Evolutionary conservation across 2,329 filamentous ascomycete genomes (phyloP), one percentile per base, ranked within the genome.

Genomic region (Orbilia ellipsospora): DNA sequence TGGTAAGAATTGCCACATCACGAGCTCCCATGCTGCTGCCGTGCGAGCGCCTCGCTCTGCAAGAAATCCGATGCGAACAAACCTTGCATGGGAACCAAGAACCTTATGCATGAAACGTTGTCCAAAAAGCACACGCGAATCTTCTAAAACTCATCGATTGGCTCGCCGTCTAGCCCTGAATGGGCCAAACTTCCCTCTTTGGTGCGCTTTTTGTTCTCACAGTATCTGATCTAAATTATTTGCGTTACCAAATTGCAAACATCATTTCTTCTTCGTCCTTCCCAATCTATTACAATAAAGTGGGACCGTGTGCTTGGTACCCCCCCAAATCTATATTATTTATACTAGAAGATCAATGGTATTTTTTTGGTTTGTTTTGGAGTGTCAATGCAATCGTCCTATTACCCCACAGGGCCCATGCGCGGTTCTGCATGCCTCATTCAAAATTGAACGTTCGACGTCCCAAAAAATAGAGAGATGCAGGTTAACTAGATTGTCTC

Each of bases 71-170:
- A 31, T 72, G 67, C 67, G 60, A 48, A 61, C 72, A 75, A 75
- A 75, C 72, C 64, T 69, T 75, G 72, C 72, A 68, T 50, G 57
- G 26, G 31, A 64, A 31, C 72, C 64, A 75, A 69, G 68, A 66
- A 69, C 64, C 52, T 59, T 52, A 69, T 75, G 72, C 64, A 75
- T 64, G 72, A 75, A 69, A 69, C 62, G 72, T 65, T 75, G 72
- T 75, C 48, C 72, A 75, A 60, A 69, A 18, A 40, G 59, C 57
- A 63, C 59, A 64, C 54, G 50, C 52, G 70, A 74, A 48, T 57
- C 62, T 63, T 56, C 63, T 63, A 74, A 62, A 67, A 61, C 62
- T 50, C 62, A 51, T 45, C 48, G 57, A 63, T 63, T 70, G 44
- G 59, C 31, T 48, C 44, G 15, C 40, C 28, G 23, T 48, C 70